These are phyloP conservation scores for Calonectria leucothoes DNA, from an alignment of 2,329 filamentous ascomycete genomes.

Conservation along the genomic window DNA sequence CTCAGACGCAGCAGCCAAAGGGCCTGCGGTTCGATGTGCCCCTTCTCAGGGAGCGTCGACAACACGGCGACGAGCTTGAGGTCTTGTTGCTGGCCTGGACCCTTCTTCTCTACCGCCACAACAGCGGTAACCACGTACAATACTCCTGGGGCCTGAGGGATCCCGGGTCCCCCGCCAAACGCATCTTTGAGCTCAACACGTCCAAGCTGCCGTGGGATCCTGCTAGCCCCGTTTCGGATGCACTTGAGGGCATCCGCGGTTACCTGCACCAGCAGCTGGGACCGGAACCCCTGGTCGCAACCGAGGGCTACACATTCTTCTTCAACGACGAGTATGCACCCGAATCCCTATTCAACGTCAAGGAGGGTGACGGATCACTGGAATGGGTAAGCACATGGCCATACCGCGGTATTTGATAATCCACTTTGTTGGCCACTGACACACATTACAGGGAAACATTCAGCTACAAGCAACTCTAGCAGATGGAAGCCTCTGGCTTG, in stretches of 20 bases:
- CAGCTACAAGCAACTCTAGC: conserved; percentile 35
- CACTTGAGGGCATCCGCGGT: conserved; percentile 29
- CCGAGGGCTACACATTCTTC: conserved; percentile 28
- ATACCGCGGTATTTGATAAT: too few species aligned
- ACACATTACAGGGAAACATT: conserved; percentile 32
- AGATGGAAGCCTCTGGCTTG: conserved; percentile 33
- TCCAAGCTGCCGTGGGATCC: conserved; percentile 35
- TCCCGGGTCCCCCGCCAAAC: conserved; percentile 21
- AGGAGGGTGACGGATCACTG: conserved; percentile 28
- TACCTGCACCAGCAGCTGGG: conserved; percentile 30
- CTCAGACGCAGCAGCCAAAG: conserved; percentile 26
- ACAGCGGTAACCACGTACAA: conserved; percentile 36
- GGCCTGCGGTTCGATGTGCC: conserved; percentile 35
- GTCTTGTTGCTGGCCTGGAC: conserved; percentile 36
- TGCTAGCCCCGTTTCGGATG: conserved; percentile 26
- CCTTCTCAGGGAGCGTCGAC: conserved; percentile 23
- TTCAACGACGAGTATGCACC: conserved; percentile 37
- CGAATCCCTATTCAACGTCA: conserved; percentile 22
- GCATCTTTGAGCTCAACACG: conserved; percentile 36
- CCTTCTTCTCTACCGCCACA: conserved; percentile 39
- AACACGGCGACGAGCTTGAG: conserved; percentile 28
- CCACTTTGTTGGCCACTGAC: background rate
- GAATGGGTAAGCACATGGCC: conserved; percentile 34
- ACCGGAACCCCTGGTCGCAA: conserved; percentile 5
- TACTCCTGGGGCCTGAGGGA: conserved; percentile 38